Base-by-base conservation (phyloP, 1,284 basidiomycete species). In the Cryptococcus deneoformans region DNA sequence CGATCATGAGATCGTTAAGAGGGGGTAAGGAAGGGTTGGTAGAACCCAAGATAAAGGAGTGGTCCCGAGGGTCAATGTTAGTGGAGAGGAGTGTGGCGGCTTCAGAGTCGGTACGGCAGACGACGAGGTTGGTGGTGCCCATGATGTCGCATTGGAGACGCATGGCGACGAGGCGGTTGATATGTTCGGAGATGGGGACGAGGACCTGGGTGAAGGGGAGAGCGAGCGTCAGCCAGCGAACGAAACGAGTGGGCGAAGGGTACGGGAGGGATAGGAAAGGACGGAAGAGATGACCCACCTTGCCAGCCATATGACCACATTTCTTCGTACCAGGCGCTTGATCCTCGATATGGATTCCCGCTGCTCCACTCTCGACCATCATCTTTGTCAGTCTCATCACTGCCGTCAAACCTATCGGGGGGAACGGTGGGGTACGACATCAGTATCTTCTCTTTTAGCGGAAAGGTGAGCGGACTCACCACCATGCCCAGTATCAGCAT, bases 51-150 rank as follows among this genome's bases (percentile, higher is more conserved):
- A 99, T 94, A 83, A 97, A 99, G 37, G 92, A 79, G 71, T 99
- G 95, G 81, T 99, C 95, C 43, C 95, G 88, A 69, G 89, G 86
- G 79, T 99, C 96, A 62, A 99, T 92, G 80, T 98, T 98, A 70
- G 90, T 88, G 52, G 93, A 91, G 81, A 99, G 91, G 65, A 99
- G 85, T 1, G 94, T 98, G 3, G 95, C 95, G 7, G 95, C 94
- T 78, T 98, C 87, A 9, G 86, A 87, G 74, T 89, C 87, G 52
- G 87, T 89, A 58, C 87, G 83, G 7, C 86, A 86, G 59, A 89
- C 82, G 67, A 87, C 85, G 61, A 89, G 82, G 79, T 87, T 89
- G 72, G 85, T 82, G 56, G 87, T 86, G 64, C 87, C 87, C 87
- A 89, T 87, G 66, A 89, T 86, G 73, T 89, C 87, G 76, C 85